phyloP scores from a whole-genome alignment of 1,139 yeast species.

The Pichia inconspicua region DNA sequence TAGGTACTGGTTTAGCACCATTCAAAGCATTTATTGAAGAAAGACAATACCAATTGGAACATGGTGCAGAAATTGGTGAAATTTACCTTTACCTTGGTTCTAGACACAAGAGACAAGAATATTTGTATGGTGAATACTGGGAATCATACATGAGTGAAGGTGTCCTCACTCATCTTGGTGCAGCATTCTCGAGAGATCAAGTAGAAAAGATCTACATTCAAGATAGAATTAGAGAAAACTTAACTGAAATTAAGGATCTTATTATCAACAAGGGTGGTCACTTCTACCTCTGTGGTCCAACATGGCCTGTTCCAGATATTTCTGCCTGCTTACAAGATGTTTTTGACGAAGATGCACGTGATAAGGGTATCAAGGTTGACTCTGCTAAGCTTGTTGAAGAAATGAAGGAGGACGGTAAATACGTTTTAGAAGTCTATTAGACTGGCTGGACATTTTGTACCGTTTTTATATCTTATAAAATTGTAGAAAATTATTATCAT shows the following conservation, averaged over 20 bases:
- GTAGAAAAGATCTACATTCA: conserved; percentile 91
- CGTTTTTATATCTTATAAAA: neutral
- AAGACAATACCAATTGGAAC: conserved; percentile 86
- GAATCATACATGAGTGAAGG: conserved; percentile 94
- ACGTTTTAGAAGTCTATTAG: conserved; percentile 87
- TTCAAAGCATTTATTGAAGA: conserved; percentile 97
- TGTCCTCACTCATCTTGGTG: conserved; percentile 88
- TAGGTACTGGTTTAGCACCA: conserved; percentile 98
- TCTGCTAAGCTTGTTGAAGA: conserved; percentile 79
- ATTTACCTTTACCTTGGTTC: conserved; percentile 87
- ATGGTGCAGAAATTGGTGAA: conserved; percentile 85
- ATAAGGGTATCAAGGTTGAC: conserved; percentile 61
- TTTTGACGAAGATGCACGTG: conserved; percentile 60
- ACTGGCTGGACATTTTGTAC: neutral
- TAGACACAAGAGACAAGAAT: conserved; percentile 93
- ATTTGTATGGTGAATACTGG: conserved; percentile 94
- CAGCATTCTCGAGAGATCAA: conserved; percentile 98
- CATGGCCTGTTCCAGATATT: conserved; percentile 99
- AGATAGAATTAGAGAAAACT: conserved; percentile 78
- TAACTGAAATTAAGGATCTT: conserved; percentile 69
- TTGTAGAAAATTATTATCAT: no score
- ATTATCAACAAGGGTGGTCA: conserved; percentile 74
- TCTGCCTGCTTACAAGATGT: conserved; percentile 86
- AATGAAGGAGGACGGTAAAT: conserved; percentile 87
- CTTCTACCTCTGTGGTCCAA: conserved; percentile 96